Conservation (phyloP, 768 basidiomycete genomes). For the Pleurotus citrinopileatus region DNA sequence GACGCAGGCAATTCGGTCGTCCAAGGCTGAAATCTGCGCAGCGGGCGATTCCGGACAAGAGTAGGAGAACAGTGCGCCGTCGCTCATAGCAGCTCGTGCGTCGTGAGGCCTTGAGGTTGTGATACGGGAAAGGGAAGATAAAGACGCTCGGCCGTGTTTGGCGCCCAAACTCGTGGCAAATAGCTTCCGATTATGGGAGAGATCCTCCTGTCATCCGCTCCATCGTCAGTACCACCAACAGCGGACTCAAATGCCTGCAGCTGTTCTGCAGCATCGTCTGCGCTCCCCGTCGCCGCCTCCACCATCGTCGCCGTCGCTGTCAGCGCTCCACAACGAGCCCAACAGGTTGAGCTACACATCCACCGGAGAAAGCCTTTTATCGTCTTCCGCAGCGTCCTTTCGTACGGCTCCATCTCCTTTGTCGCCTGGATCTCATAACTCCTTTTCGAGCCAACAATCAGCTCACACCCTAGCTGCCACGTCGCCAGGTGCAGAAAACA, state of each 20-base stretch:
- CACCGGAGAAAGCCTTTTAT: slow-evolving; percentile 11
- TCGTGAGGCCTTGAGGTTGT: no score
- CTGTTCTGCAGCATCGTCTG: not conserved
- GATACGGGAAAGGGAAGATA: no score
- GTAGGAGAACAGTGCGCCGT: no score
- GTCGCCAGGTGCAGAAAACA: not conserved
- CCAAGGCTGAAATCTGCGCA: no score
- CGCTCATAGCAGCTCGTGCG: no score
- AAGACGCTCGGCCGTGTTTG: no score
- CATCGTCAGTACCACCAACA: not conserved
- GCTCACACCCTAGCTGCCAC: slow-evolving; percentile 16
- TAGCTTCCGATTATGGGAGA: no score
- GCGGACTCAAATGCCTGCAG: not conserved
- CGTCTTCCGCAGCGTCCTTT: slow-evolving; percentile 20
- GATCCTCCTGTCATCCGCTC: not conserved
- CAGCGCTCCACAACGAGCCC: not conserved
- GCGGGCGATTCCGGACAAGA: no score
- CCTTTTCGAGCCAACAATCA: slow-evolving; percentile 14
- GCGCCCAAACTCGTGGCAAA: not conserved
- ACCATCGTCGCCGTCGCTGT: slow-evolving; percentile 2
- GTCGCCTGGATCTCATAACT: slow-evolving; percentile 1
- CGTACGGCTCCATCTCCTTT: slow-evolving; percentile 18
- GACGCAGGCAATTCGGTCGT: no score
- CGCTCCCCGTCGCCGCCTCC: not conserved
- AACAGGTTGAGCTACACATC: slow-evolving; percentile 11